Evolutionary conservation across 2,329 filamentous ascomycete genomes (phyloP).

Genomic region (Penicillium nordicum): DNA sequence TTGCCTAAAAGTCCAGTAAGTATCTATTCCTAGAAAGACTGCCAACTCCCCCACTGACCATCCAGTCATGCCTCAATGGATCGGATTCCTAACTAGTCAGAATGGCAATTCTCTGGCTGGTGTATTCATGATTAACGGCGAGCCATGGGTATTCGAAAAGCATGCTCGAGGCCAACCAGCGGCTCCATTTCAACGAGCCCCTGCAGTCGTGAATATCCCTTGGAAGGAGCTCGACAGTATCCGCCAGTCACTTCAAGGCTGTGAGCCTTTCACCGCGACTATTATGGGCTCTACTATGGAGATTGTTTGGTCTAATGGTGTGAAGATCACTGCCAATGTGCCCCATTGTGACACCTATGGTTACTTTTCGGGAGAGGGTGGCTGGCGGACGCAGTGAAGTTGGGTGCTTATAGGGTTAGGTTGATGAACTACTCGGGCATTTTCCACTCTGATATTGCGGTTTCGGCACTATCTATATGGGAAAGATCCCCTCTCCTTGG

Average conservation of each 20-base stretch:
- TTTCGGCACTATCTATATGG: background rate
- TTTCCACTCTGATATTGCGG: background rate
- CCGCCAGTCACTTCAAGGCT: background rate
- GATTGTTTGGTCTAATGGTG: conserved; percentile 8
- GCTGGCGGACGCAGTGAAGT: conserved; percentile 4
- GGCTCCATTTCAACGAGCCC: conserved; percentile 1
- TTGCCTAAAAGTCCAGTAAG: background rate
- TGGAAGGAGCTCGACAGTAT: conserved; percentile 9
- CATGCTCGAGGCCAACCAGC: conserved; percentile 1
- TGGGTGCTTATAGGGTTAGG: background rate
- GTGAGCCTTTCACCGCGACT: conserved; percentile 7
- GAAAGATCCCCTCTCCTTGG: background rate
- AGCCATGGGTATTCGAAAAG: conserved; percentile 11
- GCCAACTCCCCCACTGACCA: background rate
- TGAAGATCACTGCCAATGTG: conserved; percentile 9
- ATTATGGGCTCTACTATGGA: conserved; percentile 8
- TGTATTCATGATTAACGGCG: conserved; percentile 7
- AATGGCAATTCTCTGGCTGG: conserved; percentile 7
- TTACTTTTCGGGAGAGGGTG: conserved; percentile 3
- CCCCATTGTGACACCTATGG: conserved; percentile 6
- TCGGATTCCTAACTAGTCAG: conserved; percentile 2
- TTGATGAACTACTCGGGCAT: background rate
- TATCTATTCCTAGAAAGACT: too few relatives aligned
- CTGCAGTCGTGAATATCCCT: conserved; percentile 9
- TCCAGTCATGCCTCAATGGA: conserved; percentile 9